Percentiles rank a stretch among this genome's conserved stretches.
These are phyloP conservation scores for Apiospora malaysiana DNA, from an alignment of 2,329 filamentous ascomycete genomes.

Conservation along the genomic window DNA sequence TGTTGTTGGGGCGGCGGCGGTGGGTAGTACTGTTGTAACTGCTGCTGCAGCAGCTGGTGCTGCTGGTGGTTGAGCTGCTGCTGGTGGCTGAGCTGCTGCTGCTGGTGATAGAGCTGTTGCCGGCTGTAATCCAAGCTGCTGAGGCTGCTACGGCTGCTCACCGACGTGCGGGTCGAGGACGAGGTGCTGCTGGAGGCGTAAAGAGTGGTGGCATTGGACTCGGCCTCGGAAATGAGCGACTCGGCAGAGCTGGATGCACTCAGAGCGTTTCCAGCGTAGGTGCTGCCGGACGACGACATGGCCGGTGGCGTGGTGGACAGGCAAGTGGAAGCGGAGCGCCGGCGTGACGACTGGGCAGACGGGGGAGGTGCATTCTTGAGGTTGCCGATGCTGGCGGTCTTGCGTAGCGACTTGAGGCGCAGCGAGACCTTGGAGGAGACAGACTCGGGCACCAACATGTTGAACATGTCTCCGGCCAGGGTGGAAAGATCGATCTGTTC, in stretches of 20 bases:
- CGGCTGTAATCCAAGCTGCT: slow-evolving; percentile 1
- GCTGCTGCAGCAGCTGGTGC: neutral
- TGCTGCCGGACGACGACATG: neutral
- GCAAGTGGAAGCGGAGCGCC: neutral
- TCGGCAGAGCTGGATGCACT: neutral
- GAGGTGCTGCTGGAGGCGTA: slow-evolving; percentile 15
- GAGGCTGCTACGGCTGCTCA: slow-evolving; percentile 18
- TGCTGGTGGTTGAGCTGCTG: neutral
- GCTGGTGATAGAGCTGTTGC: neutral
- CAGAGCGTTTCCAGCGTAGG: neutral
- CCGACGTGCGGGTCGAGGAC: slow-evolving; percentile 5
- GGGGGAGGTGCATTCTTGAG: slow-evolving; percentile 12
- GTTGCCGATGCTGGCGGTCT: neutral
- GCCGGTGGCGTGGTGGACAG: neutral
- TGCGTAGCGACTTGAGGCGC: neutral
- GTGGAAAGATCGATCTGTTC: slow-evolving; percentile 20
- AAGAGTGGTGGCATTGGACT: slow-evolving; percentile 6
- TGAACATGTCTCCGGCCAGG: slow-evolving; percentile 15
- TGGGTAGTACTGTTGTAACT: neutral
- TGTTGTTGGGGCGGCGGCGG: neutral
- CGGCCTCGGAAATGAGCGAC: slow-evolving; percentile 12
- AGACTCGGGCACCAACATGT: slow-evolving; percentile 20
- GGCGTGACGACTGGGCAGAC: neutral
- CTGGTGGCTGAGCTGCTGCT: neutral
- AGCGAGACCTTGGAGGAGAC: slow-evolving; percentile 18